phyloP scores from a whole-genome alignment of 2,329 filamentous ascomycete genomes.

The Calonectria henricotiae region DNA sequence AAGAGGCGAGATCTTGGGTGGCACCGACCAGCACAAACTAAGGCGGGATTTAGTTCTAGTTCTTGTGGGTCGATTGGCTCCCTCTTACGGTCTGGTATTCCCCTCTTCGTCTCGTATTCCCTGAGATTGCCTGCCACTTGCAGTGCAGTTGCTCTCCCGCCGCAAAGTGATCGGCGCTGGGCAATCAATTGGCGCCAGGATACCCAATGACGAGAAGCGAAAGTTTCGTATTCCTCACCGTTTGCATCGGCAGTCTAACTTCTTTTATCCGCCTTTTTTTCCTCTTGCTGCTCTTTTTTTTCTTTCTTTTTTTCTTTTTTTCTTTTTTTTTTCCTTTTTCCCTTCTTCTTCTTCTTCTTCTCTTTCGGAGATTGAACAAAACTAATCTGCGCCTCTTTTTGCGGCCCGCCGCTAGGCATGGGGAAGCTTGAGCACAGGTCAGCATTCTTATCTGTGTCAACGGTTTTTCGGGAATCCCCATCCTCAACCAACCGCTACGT shows the following conservation, averaged over 20 bases:
- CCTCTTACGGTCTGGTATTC: not conserved
- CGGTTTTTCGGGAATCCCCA: not conserved
- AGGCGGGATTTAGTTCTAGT: not conserved
- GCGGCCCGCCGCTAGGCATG: slow-evolving; percentile 7
- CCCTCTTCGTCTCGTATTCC: slow-evolving; percentile 14
- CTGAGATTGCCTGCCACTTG: not conserved
- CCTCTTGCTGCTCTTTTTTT: no score
- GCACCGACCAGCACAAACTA: not conserved
- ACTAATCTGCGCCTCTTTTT: slow-evolving; percentile 11
- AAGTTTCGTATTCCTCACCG: slow-evolving; percentile 16
- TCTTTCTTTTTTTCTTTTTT: not conserved
- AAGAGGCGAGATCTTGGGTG: slow-evolving; percentile 19
- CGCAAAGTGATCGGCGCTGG: slow-evolving; percentile 17
- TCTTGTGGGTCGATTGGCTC: slow-evolving; percentile 6
- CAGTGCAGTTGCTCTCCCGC: not conserved
- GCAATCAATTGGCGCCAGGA: slow-evolving; percentile 1
- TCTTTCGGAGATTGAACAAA: not conserved
- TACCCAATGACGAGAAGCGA: not conserved
- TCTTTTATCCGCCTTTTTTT: not conserved
- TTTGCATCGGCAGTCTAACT: not conserved
- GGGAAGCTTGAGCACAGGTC: slow-evolving; percentile 8
- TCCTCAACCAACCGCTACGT: not conserved
- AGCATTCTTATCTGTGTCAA: not conserved
- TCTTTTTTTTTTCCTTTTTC: no score
- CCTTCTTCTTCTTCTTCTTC: not conserved